phyloP scores from a whole-genome alignment of 2,329 filamentous ascomycete species.

The Alternaria ethzedia region DNA sequence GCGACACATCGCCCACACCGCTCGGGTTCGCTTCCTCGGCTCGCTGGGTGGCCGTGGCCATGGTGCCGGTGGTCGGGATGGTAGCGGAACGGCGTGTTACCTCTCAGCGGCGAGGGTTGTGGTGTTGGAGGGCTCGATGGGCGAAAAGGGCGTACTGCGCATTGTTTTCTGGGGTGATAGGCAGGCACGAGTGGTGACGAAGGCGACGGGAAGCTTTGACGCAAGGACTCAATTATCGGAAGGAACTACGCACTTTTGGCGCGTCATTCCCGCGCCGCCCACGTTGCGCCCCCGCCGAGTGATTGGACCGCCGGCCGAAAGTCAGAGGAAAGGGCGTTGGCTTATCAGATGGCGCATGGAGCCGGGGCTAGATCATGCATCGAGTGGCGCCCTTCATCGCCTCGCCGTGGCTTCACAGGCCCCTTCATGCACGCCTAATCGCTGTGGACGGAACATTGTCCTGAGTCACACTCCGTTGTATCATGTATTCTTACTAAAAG shows the following conservation, averaged over 20 bases:
- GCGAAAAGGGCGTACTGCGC: conserved; percentile 32
- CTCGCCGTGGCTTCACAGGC: conserved; percentile 8
- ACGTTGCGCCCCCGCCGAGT: conserved; percentile 6
- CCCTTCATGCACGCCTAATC: conserved; percentile 5
- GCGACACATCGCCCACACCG: conserved; percentile 70
- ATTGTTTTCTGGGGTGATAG: conserved; percentile 30
- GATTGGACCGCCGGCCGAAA: conserved; percentile 4
- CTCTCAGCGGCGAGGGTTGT: conserved; percentile 37
- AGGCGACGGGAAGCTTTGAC: conserved; percentile 25
- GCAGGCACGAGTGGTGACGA: conserved; percentile 25
- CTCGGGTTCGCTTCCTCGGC: conserved; percentile 52
- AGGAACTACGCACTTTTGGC: conserved; percentile 18
- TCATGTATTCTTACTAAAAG: conserved; percentile 32
- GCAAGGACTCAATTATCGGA: conserved; percentile 16
- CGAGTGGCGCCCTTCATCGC: conserved; percentile 14
- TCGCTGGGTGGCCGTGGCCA: conserved; percentile 38
- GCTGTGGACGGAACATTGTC: conserved; percentile 4
- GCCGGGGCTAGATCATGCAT: conserved; percentile 5
- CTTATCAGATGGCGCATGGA: conserved; percentile 34
- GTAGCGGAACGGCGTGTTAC: conserved; percentile 29
- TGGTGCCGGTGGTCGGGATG: conserved; percentile 20
- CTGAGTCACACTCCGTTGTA: conserved; percentile 12
- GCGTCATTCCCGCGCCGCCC: conserved; percentile 16
- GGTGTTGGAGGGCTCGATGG: conserved; percentile 26
- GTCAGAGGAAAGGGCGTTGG: conserved; percentile 2